These are phyloP conservation scores for Curvularia verruculosa DNA, from an alignment of 2,329 filamentous ascomycete species.

Conservation along the genomic window DNA sequence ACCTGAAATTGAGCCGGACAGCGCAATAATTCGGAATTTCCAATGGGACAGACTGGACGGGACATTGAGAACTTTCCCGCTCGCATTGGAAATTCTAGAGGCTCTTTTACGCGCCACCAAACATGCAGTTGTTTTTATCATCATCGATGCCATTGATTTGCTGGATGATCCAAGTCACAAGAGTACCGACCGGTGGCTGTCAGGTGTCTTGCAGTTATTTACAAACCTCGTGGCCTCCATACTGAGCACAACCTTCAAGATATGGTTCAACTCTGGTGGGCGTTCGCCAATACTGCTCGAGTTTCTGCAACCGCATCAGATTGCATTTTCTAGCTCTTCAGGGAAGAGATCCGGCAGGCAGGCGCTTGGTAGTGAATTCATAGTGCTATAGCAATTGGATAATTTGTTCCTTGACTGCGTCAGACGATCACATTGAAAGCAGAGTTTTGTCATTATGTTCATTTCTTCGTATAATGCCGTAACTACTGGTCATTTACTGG, in stretches of 20 bases:
- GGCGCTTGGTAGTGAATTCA: neutral
- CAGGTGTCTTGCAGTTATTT: neutral
- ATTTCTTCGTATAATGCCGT: neutral
- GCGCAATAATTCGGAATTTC: neutral
- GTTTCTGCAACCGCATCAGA: neutral
- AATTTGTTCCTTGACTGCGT: neutral
- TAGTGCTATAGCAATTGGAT: neutral
- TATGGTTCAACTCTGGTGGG: slow-evolving; percentile 1
- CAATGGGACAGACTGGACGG: neutral
- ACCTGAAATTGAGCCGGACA: no score
- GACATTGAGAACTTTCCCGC: neutral
- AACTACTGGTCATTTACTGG: neutral
- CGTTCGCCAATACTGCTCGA: neutral
- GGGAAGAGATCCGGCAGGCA: neutral
- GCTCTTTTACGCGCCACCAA: neutral
- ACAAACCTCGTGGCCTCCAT: neutral
- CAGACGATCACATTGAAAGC: neutral
- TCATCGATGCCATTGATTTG: neutral
- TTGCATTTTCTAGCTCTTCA: neutral
- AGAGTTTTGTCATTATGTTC: neutral
- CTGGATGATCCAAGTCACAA: neutral
- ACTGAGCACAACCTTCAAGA: neutral
- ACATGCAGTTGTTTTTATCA: neutral
- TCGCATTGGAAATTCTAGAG: neutral
- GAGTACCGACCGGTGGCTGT: neutral